Percentiles rank a stretch among this genome's conserved stretches.
These are phyloP conservation scores for Quercus lobata DNA, from an alignment of 331 rosid genomes.

Conservation along the genomic window DNA sequence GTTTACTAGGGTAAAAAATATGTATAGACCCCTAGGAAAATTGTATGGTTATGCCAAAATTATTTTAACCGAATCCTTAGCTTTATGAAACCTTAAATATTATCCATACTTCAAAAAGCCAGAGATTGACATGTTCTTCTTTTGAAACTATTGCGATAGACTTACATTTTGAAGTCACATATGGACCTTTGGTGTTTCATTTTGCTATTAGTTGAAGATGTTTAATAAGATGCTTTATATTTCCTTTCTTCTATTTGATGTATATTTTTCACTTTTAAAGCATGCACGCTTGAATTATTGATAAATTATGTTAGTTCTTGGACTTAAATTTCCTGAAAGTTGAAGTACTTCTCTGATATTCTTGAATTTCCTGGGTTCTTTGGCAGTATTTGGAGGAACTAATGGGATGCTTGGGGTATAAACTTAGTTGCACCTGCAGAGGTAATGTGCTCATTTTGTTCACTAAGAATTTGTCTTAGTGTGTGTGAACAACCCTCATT, in stretches of 20 bases:
- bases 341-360: neutral
- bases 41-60: neutral
- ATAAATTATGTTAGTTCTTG: neutral
- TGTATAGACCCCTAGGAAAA: neutral
- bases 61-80: too few species aligned
- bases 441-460: slow-evolving; percentile 35
- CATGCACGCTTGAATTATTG: neutral
- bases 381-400: slow-evolving; percentile 90
- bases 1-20: neutral
- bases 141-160: neutral
- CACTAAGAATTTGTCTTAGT: neutral
- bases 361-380: slow-evolving; percentile 9
- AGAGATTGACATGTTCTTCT: neutral
- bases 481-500: neutral
- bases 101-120: too few species aligned
- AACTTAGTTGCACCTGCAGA: slow-evolving; percentile 80
- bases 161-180: too few species aligned
- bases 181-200: too few species aligned
- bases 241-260: too few species aligned
- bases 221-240: too few species aligned
- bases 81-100: too few species aligned
- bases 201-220: too few species aligned
- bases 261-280: neutral
- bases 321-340: neutral
- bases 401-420: slow-evolving; percentile 83